A percentile compares a stretch with the other conserved stretches of the same genome.
Conservation (phyloP, 768 basidiomycete genomes). For the Clathrus columnatus region DNA sequence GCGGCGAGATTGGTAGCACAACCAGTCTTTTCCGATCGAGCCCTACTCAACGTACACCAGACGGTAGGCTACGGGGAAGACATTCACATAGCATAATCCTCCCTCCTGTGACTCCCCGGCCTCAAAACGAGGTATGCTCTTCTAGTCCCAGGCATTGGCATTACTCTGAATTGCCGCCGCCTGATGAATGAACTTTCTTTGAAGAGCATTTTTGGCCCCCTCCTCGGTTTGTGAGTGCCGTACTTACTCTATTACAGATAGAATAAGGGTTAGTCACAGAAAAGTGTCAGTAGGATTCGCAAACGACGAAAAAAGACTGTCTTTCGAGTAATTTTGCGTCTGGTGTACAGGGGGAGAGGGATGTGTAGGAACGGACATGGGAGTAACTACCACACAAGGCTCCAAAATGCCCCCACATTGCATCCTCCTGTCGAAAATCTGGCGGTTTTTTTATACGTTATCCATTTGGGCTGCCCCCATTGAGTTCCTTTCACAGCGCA, state of each 20-base stretch:
- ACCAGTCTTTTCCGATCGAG: conserved; percentile 3
- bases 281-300: background rate
- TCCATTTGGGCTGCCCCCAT: background rate
- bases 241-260: background rate
- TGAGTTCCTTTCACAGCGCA: background rate
- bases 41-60: background rate
- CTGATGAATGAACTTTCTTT: background rate
- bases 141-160: conserved; percentile 3
- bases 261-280: background rate
- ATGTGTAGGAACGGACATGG: no score
- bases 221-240: background rate
- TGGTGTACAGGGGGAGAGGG: no score
- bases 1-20: background rate
- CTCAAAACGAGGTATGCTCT: background rate
- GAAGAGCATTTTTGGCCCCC: background rate
- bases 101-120: background rate
- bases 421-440: background rate
- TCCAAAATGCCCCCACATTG: no score
- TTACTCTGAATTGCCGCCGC: background rate
- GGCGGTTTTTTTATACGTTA: background rate
- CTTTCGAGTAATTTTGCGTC: no score
- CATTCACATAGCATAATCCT: conserved; percentile 1
- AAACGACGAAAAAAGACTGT: background rate
- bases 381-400: no score
- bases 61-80: background rate